A percentile compares a stretch with the other conserved stretches of the same genome.
Evolutionary conservation across 2,329 filamentous ascomycete genomes (phyloP).

Genomic region (Blastomyces silverae): DNA sequence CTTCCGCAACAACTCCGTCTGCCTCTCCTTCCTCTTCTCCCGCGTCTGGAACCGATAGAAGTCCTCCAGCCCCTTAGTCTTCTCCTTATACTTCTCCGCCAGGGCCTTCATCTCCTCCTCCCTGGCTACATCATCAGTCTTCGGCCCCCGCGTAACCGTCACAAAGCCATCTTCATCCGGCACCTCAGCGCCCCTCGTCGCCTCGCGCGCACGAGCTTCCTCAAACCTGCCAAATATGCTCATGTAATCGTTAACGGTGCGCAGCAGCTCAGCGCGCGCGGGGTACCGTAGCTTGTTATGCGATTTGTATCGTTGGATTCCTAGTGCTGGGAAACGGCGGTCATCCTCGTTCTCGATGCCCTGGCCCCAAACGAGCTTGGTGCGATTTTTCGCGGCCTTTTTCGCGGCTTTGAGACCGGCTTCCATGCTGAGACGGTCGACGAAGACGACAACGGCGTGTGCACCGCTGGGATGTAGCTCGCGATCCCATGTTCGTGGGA

Average conservation of each 20-base stretch:
- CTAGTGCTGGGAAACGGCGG: conserved; percentile 52
- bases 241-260: conserved; percentile 78
- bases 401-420: conserved; percentile 69
- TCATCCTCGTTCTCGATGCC: conserved; percentile 49
- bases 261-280: conserved; percentile 58
- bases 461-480: conserved; percentile 65
- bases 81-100: conserved; percentile 55
- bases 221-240: conserved; percentile 62
- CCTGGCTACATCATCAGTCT: conserved; percentile 63
- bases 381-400: conserved; percentile 46
- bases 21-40: conserved; percentile 70
- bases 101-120: conserved; percentile 61
- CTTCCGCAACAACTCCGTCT: conserved; percentile 59
- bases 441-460: conserved; percentile 73
- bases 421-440: conserved; percentile 72
- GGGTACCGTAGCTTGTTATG: conserved; percentile 70
- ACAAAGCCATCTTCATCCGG: conserved; percentile 95
- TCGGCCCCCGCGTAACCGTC: conserved; percentile 75
- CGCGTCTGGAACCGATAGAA: conserved; percentile 82
- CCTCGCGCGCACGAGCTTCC: conserved; percentile 57
- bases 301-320: conserved; percentile 47
- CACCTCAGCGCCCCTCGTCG: conserved; percentile 61
- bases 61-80: conserved; percentile 58
- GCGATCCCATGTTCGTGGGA: conserved; percentile 69
- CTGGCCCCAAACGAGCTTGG: conserved; percentile 59